A percentile compares a stretch with the other conserved stretches of the same genome.
Evolutionary conservation across 1,284 basidiomycete genomes (phyloP).

Genomic region (Apiotrichum montevideense): DNA sequence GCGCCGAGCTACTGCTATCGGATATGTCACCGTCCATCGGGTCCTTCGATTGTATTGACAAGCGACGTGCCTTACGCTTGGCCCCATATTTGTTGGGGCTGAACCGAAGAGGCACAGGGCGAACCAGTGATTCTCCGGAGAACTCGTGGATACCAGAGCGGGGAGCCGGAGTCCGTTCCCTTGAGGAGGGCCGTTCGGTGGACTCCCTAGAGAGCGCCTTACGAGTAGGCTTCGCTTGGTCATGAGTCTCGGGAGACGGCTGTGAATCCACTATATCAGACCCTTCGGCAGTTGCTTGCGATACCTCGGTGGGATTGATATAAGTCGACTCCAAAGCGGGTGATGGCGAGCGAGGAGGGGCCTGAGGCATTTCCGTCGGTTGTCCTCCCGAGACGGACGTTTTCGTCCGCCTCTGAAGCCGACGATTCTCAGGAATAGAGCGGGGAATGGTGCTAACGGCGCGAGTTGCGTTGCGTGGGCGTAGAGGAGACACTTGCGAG

Average conservation of each 20-base stretch:
- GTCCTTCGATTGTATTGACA: too few relatives aligned
- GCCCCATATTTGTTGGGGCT: neutral
- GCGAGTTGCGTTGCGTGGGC: neutral
- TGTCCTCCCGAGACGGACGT: neutral
- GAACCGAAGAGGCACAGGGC: neutral
- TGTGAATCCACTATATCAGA: too few relatives aligned
- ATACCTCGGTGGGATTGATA: neutral
- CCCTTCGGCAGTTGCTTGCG: too few relatives aligned
- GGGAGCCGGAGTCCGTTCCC: neutral
- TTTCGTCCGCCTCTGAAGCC: neutral
- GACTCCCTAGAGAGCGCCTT: too few relatives aligned
- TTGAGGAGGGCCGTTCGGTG: too few relatives aligned
- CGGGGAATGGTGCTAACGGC: neutral
- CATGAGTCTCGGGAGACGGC: too few relatives aligned
- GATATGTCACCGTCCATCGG: neutral
- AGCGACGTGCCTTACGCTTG: neutral
- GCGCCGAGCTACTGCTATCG: slow-evolving; percentile 13
- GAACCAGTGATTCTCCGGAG: neutral
- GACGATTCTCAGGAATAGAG: neutral
- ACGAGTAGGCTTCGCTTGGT: neutral
- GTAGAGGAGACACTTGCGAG: neutral
- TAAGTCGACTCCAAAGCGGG: neutral
- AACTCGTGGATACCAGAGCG: neutral
- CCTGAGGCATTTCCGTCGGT: neutral
- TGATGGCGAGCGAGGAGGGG: neutral